phyloP scores from a whole-genome alignment of 2,329 filamentous ascomycete genomes.

The Botrytis aclada region DNA sequence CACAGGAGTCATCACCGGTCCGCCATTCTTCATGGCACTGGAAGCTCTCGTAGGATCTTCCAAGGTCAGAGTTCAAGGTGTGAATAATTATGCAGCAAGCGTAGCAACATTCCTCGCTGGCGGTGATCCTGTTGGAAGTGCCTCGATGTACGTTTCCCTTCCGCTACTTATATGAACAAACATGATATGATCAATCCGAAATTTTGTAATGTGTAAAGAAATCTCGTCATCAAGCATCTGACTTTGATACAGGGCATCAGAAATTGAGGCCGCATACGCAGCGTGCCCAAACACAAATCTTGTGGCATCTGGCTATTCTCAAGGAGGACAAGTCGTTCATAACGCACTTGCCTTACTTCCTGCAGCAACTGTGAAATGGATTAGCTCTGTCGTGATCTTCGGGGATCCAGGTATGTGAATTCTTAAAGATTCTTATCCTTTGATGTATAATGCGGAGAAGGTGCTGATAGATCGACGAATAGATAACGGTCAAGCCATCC shows the following conservation, averaged over 20 bases:
- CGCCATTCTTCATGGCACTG: slow-evolving; percentile 36
- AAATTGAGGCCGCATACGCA: slow-evolving; percentile 37
- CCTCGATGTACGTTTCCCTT: slow-evolving; percentile 29
- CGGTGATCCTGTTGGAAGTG: slow-evolving; percentile 30
- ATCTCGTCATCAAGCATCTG: slow-evolving; percentile 4
- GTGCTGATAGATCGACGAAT: neutral
- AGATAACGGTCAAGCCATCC: slow-evolving; percentile 28
- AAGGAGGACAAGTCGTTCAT: slow-evolving; percentile 47
- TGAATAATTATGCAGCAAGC: slow-evolving; percentile 37
- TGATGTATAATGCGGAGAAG: neutral
- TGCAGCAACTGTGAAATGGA: slow-evolving; percentile 32
- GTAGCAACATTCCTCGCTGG: slow-evolving; percentile 31
- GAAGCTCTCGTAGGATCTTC: slow-evolving; percentile 25
- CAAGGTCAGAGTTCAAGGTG: slow-evolving; percentile 34
- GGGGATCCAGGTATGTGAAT: slow-evolving; percentile 41
- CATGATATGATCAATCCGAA: neutral
- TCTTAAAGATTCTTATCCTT: neutral
- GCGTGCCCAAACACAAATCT: slow-evolving; percentile 42
- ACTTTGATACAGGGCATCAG: slow-evolving; percentile 26
- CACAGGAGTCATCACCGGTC: slow-evolving; percentile 40
- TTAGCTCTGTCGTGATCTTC: slow-evolving; percentile 44
- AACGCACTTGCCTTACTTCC: slow-evolving; percentile 40
- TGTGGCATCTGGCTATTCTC: slow-evolving; percentile 42
- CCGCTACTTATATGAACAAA: neutral
- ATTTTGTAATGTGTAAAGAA: neutral